Evolutionary conservation across 2,329 filamentous ascomycete genomes (phyloP).

Genomic region (Penicillium sp.): DNA sequence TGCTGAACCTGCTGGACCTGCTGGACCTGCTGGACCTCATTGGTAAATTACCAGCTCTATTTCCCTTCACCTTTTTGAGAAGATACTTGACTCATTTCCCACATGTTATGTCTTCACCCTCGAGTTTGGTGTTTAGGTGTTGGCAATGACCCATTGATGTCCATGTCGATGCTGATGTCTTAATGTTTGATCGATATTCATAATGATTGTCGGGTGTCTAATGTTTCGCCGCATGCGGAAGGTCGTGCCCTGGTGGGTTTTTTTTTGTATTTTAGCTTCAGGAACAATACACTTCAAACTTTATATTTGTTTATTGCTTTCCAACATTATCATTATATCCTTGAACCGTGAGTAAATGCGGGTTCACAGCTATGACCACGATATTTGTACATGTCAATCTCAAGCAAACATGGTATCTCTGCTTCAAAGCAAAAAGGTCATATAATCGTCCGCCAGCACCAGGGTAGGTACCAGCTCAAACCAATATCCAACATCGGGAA

Average conservation of each 20-base stretch:
- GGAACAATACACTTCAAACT: constrained; percentile 6
- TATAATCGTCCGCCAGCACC: constrained; percentile 15
- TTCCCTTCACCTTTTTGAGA: not conserved
- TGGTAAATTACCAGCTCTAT: not conserved
- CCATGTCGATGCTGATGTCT: constrained; percentile 10
- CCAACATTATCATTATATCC: not conserved
- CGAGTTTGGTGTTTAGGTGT: not conserved
- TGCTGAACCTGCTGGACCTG: not conserved
- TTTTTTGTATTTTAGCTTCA: constrained; percentile 9
- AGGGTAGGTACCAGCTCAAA: not conserved
- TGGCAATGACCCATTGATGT: constrained; percentile 1
- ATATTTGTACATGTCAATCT: constrained; percentile 10
- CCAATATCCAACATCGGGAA: not conserved
- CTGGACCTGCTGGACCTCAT: not conserved
- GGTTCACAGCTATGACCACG: not conserved
- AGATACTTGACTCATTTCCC: not conserved
- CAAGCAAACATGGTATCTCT: constrained; percentile 21
- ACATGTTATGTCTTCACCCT: not conserved
- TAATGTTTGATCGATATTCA: constrained; percentile 9
- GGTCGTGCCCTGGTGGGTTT: not conserved
- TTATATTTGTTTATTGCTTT: not conserved
- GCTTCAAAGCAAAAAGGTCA: constrained; percentile 13
- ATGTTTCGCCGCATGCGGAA: constrained; percentile 5
- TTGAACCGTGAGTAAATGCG: not conserved
- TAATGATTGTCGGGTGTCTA: constrained; percentile 15